Base-by-base conservation (phyloP, 768 basidiomycete species). In the Boletus subcaerulescens region DNA sequence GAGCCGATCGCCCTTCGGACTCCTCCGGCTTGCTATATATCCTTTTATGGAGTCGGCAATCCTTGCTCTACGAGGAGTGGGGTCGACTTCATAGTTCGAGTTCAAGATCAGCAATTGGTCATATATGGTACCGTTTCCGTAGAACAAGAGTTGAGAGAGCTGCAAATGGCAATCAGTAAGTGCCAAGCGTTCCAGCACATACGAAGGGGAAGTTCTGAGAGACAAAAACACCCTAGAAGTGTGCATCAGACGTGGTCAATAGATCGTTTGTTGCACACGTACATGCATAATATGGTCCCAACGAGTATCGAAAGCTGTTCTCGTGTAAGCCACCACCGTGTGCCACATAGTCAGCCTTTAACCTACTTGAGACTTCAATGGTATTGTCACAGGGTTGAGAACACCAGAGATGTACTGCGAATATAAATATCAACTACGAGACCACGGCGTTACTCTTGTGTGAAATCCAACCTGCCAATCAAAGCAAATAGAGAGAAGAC, bases 191-290 rank as follows among this genome's bases (percentile, higher is more conserved):
- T 63, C 62, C 8, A 8, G 9, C 1, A 51, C 67, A 29, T 60
- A 77, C 74, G 70, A 84, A 84, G 2, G 85, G 85, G 72, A 86
- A 84, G 60, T 74, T 78, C 60, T 81, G 77, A 1, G 77, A 78
- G 18, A 50, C 73, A 57, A 57, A 78, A 69, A 67, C 71, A 55
- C 70, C 61, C 63, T 65, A 56, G 57, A 36, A 1, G 3, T 20
- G 9, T 29, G 26, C 5, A 12, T 63, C 40, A 59, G 58, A 45
- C 22, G 36, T 20, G 18, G 17, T n/a, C 4, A 2, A 6, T 2
- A 10, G 18, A 14, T 13, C 14, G 8, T 18, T 39, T 3, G n/a
- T 36, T 45, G 3, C 15, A 52, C 10, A 56, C 76, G 42, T 48
- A 83, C 80, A 79, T 76, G 77, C 78, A 83, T 13, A 83, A 61